phyloP scores from a whole-genome alignment of 192 early-diverging fungal species.

The Gaertneriomyces semiglobifer region DNA sequence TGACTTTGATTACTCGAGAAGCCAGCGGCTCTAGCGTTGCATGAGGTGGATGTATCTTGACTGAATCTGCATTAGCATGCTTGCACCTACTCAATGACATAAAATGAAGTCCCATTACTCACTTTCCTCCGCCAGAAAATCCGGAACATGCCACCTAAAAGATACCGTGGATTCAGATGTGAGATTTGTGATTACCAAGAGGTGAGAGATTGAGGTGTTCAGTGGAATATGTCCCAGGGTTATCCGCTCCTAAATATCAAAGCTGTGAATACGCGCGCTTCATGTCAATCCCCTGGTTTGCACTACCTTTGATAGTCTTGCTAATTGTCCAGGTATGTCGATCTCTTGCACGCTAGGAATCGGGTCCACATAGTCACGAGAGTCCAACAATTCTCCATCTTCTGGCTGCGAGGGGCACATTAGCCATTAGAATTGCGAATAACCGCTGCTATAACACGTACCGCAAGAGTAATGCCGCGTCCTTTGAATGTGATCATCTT shows the following conservation, averaged over 20 bases:
- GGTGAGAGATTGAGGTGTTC: slow-evolving; percentile 32
- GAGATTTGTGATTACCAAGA: slow-evolving; percentile 45
- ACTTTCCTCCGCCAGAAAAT: slow-evolving; percentile 6
- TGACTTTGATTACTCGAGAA: slow-evolving; percentile 4
- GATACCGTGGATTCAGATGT: slow-evolving; percentile 25
- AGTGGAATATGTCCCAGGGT: slow-evolving; percentile 52
- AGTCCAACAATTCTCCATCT: slow-evolving; percentile 12
- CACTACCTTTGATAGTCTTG: slow-evolving; percentile 26
- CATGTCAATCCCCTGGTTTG: background rate
- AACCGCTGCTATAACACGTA: background rate
- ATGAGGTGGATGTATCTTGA: background rate
- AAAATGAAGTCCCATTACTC: background rate
- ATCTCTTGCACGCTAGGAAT: slow-evolving; percentile 43
- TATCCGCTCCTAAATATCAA: slow-evolving; percentile 41
- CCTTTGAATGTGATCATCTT: slow-evolving; percentile 49
- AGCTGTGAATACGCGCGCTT: background rate
- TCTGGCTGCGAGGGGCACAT: background rate
- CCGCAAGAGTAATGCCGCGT: slow-evolving; percentile 30
- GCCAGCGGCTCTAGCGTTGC: background rate
- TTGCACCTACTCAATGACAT: background rate
- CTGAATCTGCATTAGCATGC: background rate
- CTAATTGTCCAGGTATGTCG: slow-evolving; percentile 38
- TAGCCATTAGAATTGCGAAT: background rate
- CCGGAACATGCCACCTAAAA: slow-evolving; percentile 47
- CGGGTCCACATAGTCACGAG: slow-evolving; percentile 26